These are phyloP conservation scores for Cetraspora pellucida DNA, from an alignment of 192 early-diverging fungal species.

Conservation along the genomic window DNA sequence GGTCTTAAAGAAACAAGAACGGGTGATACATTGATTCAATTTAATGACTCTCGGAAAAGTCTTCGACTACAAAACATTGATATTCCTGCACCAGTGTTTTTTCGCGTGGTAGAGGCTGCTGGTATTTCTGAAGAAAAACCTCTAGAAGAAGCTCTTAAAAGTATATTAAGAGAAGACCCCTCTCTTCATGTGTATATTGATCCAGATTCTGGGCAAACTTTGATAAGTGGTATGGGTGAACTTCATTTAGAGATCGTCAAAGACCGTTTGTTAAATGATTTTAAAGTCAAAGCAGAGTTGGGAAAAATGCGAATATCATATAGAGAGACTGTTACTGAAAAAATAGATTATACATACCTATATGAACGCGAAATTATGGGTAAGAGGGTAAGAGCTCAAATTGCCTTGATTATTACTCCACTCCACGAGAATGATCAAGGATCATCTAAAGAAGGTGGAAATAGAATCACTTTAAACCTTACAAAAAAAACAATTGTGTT, in stretches of 20 bases:
- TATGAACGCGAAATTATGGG: slow-evolving; percentile 78
- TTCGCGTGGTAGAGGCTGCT: slow-evolving; percentile 82
- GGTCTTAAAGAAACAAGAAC: slow-evolving; percentile 93
- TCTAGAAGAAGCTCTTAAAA: slow-evolving; percentile 75
- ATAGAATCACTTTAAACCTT: slow-evolving; percentile 42
- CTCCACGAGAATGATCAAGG: slow-evolving; percentile 45
- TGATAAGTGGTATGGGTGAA: slow-evolving; percentile 89
- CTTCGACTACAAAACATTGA: slow-evolving; percentile 54
- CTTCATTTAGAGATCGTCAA: slow-evolving; percentile 83
- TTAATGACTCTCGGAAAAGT: slow-evolving; percentile 51
- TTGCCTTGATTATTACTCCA: slow-evolving; percentile 59
- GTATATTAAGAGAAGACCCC: slow-evolving; percentile 86
- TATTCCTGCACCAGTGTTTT: slow-evolving; percentile 86
- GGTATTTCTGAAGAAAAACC: slow-evolving; percentile 90
- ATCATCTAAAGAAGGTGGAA: slow-evolving; percentile 43
- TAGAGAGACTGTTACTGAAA: slow-evolving; percentile 66
- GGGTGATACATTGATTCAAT: slow-evolving; percentile 84
- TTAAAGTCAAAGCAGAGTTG: slow-evolving; percentile 77
- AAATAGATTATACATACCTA: slow-evolving; percentile 40
- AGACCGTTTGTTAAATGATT: slow-evolving; percentile 79
- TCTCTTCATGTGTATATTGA: slow-evolving; percentile 84
- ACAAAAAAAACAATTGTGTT: slow-evolving; percentile 23
- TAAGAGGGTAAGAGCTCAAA: slow-evolving; percentile 59
- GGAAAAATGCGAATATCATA: slow-evolving; percentile 87
- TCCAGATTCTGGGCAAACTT: slow-evolving; percentile 80